Base-by-base conservation (phyloP, 805 yeast species). In the Scheffersomyces spartinae region DNA sequence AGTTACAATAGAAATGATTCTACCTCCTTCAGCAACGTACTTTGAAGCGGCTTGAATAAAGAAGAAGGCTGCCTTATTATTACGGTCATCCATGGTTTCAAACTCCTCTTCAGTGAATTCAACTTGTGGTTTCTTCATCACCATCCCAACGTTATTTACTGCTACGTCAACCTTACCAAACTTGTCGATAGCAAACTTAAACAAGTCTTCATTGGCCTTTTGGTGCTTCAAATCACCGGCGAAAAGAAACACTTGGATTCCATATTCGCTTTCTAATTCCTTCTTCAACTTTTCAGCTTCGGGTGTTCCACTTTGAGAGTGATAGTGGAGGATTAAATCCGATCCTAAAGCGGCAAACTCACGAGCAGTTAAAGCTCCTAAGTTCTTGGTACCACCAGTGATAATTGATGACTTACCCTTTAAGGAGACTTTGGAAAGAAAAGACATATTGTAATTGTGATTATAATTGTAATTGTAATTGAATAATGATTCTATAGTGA, bases 91-190 rank as follows among this genome's bases (percentile, higher is more conserved):
- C 75, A 74, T 61, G 13, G 36, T 31, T 34, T 71, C 77, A 39
- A 53, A 75, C 40, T 75, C 82, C 15, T 49, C 57, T 27, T 67
- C 62, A n/a, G 67, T 31, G 30, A 64, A 53, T n/a, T 71, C 72
- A 17, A 49, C 49, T 26, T 74, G 38, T 18, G 71, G 68, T 43
- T 74, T 75, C 57, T 74, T 73, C 45, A 74, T 52, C 13, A 75
- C 82, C 61, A 51, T 68, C 27, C 83, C 83, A 20, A 73, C 74
- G 35, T 71, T 73, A 52, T 74, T 74, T 38, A 75, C 57, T n/a
- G 81, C 82, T 41, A 69, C 60, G 38, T 75, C 79, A 34, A 71
- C 52, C 12, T 49, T 41, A 18, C 76, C 77, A 29, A 71, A 63
- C 20, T 50, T 45, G 9, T 43, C 31, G 27, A 52, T 52, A 6